Evolutionary conservation across 202 grass and related monocot species (phyloP), one percentile per base, ranked within the genome.

Genomic region (Zizania palustris): DNA sequence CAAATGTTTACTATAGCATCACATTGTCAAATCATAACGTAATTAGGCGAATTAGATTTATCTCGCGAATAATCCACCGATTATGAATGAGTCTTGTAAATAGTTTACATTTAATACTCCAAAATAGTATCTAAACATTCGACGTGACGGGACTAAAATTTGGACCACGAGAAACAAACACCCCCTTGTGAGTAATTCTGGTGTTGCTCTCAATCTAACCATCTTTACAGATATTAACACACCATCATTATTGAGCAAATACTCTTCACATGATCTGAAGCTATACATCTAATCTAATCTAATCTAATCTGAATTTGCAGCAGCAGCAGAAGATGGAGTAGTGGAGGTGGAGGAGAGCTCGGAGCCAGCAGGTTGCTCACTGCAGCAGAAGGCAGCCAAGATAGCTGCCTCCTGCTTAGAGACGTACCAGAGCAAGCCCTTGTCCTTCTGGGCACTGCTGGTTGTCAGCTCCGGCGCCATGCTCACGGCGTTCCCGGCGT

Each of bases 401-500:
- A 3, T 88, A n/a, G 62, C 74, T 9, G 66, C 62, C 14, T 18
- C 64, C 45, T 46, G 80, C 0, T 11, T 64, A 21, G 86, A 86
- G 54, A 82, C 86, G 11, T 93, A 92, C 69, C 72, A 63, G 38
- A 90, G 67, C 68, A 93, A 86, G 56, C 89, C 89, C 0, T 2
- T 72, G 4, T 93, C 86, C 11, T 89, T 90, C 56, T 90, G 91
- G 88, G 12, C 82, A 3, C 73, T 97, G 2, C 79, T 93, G 1
- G 1, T 18, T 6, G 80, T 93, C 67, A 93, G 75, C 72, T 68
- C 76, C 6, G 73, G 79, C 21, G 75, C 83, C 4, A 93, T 93
- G 94, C 88, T 93, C 15, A 93, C 85, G 1, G 91, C 91, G 18
- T 97, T 97, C 84, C 91, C 94, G 13, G 86, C 88, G 4, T 88